A percentile compares a stretch with the other conserved stretches of the same genome.
phyloP scores from a whole-genome alignment of 1,139 yeast genomes.

The Suhomyces chickasaworum region DNA sequence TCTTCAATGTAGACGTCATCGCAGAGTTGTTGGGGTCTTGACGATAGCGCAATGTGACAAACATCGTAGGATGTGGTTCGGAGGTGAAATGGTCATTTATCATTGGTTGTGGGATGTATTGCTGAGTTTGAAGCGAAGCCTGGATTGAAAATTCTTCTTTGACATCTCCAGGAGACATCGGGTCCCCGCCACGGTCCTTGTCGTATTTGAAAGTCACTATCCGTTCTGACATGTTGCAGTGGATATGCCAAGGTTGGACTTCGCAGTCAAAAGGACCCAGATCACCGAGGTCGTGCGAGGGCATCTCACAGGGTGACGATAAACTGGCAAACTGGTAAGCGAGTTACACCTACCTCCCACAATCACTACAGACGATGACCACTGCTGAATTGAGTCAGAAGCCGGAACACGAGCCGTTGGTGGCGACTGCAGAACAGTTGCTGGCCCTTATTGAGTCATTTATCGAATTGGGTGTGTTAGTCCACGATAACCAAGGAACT shows the following conservation, averaged over 20 bases:
- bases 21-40: background rate
- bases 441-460: constrained; percentile 79
- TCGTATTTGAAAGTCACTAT: constrained; percentile 11
- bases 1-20: constrained; percentile 11
- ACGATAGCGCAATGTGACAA: constrained; percentile 12
- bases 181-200: constrained; percentile 6
- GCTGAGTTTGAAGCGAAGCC: background rate
- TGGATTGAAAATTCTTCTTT: background rate
- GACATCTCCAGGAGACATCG: background rate
- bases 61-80: constrained; percentile 8
- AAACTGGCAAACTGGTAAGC: background rate
- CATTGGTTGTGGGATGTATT: background rate
- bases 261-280: constrained; percentile 11
- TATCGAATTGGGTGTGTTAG: constrained; percentile 85
- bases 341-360: background rate
- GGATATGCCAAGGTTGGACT: background rate
- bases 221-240: constrained; percentile 6
- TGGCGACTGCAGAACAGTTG: constrained; percentile 58
- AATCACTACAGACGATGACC: constrained; percentile 29
- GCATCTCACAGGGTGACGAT: background rate
- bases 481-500: constrained; percentile 92
- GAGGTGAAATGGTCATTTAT: background rate
- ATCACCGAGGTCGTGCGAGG: constrained; percentile 9
- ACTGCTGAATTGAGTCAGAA: constrained; percentile 33
- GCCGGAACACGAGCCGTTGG: constrained; percentile 45